Conservation (phyloP, 2,329 filamentous ascomycete genomes). For the Penicillium hordei region DNA sequence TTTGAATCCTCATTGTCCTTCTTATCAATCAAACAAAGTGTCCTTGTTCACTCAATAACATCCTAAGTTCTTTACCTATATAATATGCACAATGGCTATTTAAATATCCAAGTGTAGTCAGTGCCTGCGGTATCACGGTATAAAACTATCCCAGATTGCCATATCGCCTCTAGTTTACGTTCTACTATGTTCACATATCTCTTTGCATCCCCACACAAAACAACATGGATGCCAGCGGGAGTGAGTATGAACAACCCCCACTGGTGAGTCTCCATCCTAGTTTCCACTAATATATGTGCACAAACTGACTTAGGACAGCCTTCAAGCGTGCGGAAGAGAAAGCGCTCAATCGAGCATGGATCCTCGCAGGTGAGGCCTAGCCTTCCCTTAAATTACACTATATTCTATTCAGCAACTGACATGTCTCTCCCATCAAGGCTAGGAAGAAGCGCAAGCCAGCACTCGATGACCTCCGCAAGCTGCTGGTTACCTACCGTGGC, state of each 20-base stretch:
- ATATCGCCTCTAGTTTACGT: neutral
- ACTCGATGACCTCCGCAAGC: neutral
- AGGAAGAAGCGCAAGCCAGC: neutral
- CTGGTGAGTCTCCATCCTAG: neutral
- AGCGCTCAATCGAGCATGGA: neutral
- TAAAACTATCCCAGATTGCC: neutral
- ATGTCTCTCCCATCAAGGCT: neutral
- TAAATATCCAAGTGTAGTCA: too few species aligned
- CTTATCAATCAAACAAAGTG: neutral
- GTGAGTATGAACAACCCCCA: neutral
- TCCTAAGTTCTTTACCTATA: neutral
- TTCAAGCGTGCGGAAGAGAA: neutral
- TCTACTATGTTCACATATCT: neutral
- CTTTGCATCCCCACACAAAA: neutral
- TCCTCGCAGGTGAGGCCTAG: neutral
- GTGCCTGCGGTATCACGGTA: neutral
- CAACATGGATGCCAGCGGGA: neutral
- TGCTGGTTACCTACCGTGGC: neutral
- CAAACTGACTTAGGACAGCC: neutral
- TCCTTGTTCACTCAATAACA: neutral
- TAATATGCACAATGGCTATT: neutral
- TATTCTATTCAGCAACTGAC: neutral
- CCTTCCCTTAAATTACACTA: neutral
- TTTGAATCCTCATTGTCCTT: neutral
- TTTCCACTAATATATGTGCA: neutral